Evolutionary conservation across 495 filamentous ascomycete species (phyloP), one percentile per base, ranked within the genome.

Genomic region (Aspergillus leporis): DNA sequence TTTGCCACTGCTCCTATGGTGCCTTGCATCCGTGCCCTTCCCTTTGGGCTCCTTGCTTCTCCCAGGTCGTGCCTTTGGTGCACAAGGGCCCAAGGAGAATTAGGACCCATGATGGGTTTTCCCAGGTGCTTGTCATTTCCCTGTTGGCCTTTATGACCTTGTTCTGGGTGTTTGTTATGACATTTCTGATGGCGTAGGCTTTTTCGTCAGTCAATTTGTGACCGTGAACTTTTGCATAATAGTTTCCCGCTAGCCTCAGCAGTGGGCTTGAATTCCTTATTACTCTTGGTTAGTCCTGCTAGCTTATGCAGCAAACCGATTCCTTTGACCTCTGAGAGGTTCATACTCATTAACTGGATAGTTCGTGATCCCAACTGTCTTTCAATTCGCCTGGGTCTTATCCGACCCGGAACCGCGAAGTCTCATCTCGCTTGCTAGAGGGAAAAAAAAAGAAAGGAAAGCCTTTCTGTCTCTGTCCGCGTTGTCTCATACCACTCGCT

Each of bases 11-110:
- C 52, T 53, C 21, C 51, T 21, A 18, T 62, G 60, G 63, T 77
- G 74, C 74, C 74, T 77, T 77, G 74, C 74, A 75, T 77, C 61
- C 59, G 55, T 61, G 49, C 61, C 58, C 69, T 67, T 69, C 53
- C 53, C 56, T 66, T 64, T 56, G 57, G 43, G n/a, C 71, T 74
- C 72, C 74, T 77, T 77, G 72, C 74, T 68, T 69, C 28, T 41
- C 56, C 62, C 38, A 71, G 56, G 62, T 73, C 65, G 69, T 75
- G 63, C 64, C 60, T 66, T 61, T 62, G 55, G 55, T 41, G 58
- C 59, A 56, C 59, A 65, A 60, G 59, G 62, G 56, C 57, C 59
- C 61, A 63, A 67, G 71, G 66, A 69, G 73, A 68, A 74, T 65
- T 68, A 69, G 61, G 62, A 43, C 60, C 69, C 62, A 65, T 55